Evolutionary conservation across 2,329 filamentous ascomycete genomes (phyloP).

Genomic region (Pseudocercospora eumusae): DNA sequence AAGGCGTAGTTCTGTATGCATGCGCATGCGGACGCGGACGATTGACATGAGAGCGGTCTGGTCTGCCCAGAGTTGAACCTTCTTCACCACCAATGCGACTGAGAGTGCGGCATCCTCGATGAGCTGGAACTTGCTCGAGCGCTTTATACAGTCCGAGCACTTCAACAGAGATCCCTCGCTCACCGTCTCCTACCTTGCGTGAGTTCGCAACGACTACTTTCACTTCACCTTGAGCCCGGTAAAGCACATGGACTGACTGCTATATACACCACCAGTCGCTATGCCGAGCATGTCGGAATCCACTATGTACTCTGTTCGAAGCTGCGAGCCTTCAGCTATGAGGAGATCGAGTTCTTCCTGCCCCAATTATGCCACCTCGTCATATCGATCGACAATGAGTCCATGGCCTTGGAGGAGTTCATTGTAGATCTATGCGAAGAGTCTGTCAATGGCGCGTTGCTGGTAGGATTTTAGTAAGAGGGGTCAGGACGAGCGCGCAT

Average conservation of each 20-base stretch:
- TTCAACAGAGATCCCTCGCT: conserved; percentile 90
- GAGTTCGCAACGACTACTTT: conserved; percentile 45
- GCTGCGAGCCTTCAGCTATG: conserved; percentile 83
- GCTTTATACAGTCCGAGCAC: conserved; percentile 90
- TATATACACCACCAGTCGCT: conserved; percentile 60
- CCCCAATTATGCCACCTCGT: conserved; percentile 82
- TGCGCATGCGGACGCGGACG: neutral
- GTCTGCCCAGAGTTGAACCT: neutral
- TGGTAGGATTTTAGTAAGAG: conserved; percentile 55
- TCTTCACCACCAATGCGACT: conserved; percentile 5
- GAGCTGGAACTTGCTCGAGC: conserved; percentile 81
- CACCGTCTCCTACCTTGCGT: conserved; percentile 86
- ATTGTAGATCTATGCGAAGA: conserved; percentile 83
- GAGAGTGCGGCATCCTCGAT: conserved; percentile 40
- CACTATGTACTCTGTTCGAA: conserved; percentile 88
- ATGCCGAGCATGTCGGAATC: conserved; percentile 86
- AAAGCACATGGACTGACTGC: conserved; percentile 21
- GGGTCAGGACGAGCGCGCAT: neutral
- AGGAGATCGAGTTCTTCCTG: conserved; percentile 90
- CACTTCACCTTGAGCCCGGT: neutral
- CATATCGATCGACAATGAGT: conserved; percentile 86
- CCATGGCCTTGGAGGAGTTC: conserved; percentile 87
- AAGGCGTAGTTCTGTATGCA: too few species aligned
- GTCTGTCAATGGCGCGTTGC: conserved; percentile 77
- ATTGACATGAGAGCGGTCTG: neutral